Evolutionary conservation across 2,329 filamentous ascomycete genomes (phyloP), one percentile per base, ranked within the genome.

Genomic region (Xylaria sp.): DNA sequence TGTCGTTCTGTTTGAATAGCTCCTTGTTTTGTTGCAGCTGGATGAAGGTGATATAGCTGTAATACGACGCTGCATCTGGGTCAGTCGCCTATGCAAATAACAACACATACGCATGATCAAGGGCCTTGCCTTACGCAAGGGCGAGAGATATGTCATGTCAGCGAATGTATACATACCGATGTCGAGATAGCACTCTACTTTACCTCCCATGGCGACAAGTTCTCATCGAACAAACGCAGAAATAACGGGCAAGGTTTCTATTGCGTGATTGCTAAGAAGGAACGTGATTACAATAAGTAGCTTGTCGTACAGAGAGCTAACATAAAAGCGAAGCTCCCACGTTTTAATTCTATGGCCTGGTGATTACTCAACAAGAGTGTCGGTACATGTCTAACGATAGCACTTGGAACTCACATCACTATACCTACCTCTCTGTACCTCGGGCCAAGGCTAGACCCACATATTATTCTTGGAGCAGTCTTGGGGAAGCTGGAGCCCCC

Each of bases 181-280:
- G 79, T 93, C 91, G 64, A 92, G 71, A 75, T 91, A 92, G 68
- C 85, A 86, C 70, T 91, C 88, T 72, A 93, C 91, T 65, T 85
- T 85, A 63, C 86, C 84, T 23, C 82, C 83, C 89, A 92, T 91
- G 47, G 53, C 78, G 74, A 12, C 37, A 8, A n/a, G 25, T 48
- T 37, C 29, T 29, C 32, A 9, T 35, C 32, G 32, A 27, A 35
- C 10, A 35, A 2, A 6, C 16, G n/a, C 13, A 5, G 1, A 37
- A 16, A 23, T 54, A 35, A 9, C 18, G 5, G 32, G 10, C 5
- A 51, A 27, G 29, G 32, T 23, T 50, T n/a, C 18, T 54, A 53
- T 44, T 40, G 50, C 66, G 57, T 48, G 66, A 58, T 44, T 18
- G 16, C 16, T 10, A 42, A 55, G 29, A 35, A 47, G 2, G 21